Base-by-base conservation (phyloP, 108 stramenopile species). In the Cylindrotheca closterium region DNA sequence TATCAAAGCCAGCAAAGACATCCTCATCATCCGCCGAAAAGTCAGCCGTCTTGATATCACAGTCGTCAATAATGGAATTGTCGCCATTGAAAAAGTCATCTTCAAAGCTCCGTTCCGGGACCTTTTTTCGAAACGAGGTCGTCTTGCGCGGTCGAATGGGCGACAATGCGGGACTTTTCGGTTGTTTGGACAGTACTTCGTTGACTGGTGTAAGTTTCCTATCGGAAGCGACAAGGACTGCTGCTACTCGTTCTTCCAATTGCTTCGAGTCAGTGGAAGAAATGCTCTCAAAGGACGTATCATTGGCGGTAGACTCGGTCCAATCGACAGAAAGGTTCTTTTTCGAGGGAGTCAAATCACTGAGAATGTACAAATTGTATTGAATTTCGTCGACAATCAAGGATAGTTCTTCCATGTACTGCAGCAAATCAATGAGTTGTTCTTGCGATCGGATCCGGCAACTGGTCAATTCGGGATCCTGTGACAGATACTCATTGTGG, bases 361-460 rank as follows among this genome's bases (percentile, higher is more conserved):
- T 45, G 47, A 70, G 27, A 27, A 81, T 70, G 61, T 73, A 81
- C 37, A 29, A 33, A 30, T 76, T 70, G 67, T 81, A 75, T 67
- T 81, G 63, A 27, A 60, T 47, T 58, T 77, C 64, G 51, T 81
- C 80, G 30, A 81, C 68, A 25, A 71, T 50, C 50, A 66, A 28
- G 12, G 75, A 75, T 10, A 81, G 24, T 67, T 77, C 68, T 25
- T 81, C 71, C 51, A 81, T 34, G 32, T 67, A 81, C 19, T 65
- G 67, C 23, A 73, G 49, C 31, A 81, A 51, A 28, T 76, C 65
- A 15, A 74, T 62, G 42, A 79, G 33, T 66, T 81, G 80, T 46
- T 34, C 60, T 37, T 72, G 70, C 27, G 59, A 69, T 22, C 46
- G 47, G 30, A 56, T 46, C 18, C 70, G 70, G 15, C 53, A 42